phyloP scores from a whole-genome alignment of 352 stramenopile species.

The Elongisporangium prolatum region DNA sequence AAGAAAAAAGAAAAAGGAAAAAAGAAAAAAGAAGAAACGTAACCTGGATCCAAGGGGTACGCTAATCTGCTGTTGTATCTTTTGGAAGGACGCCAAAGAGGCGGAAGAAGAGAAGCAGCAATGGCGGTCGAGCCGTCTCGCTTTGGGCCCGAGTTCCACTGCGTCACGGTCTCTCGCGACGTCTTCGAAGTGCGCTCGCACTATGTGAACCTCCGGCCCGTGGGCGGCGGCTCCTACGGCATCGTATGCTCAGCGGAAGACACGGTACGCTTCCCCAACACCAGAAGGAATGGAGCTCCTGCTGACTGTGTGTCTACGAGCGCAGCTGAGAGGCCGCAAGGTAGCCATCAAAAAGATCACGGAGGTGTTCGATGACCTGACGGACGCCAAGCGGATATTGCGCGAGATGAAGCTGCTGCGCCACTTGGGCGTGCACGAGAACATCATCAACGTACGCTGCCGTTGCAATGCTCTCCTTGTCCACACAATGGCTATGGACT shows the following conservation, averaged over 20 bases:
- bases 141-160: constrained; percentile 77
- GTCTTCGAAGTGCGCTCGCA: constrained; percentile 81
- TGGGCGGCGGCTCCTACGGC: constrained; percentile 87
- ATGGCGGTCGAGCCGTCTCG: constrained; percentile 72
- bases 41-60: neutral
- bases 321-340: constrained; percentile 75
- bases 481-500: neutral
- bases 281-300: neutral
- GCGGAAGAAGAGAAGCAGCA: neutral
- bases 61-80: neutral
- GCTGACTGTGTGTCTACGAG: neutral
- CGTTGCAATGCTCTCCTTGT: neutral
- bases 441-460: constrained; percentile 81
- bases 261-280: constrained; percentile 36
- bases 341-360: constrained; percentile 93
- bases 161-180: constrained; percentile 75
- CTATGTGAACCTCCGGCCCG: constrained; percentile 73
- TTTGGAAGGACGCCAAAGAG: neutral
- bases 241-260: constrained; percentile 92
- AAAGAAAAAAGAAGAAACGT: neutral
- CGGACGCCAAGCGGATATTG: constrained; percentile 91
- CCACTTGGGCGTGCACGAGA: constrained; percentile 89
- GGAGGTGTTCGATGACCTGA: constrained; percentile 90
- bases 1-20: neutral
- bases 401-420: constrained; percentile 92